phyloP scores from a whole-genome alignment of 352 stramenopile species.

The Phytopythium litorale region DNA sequence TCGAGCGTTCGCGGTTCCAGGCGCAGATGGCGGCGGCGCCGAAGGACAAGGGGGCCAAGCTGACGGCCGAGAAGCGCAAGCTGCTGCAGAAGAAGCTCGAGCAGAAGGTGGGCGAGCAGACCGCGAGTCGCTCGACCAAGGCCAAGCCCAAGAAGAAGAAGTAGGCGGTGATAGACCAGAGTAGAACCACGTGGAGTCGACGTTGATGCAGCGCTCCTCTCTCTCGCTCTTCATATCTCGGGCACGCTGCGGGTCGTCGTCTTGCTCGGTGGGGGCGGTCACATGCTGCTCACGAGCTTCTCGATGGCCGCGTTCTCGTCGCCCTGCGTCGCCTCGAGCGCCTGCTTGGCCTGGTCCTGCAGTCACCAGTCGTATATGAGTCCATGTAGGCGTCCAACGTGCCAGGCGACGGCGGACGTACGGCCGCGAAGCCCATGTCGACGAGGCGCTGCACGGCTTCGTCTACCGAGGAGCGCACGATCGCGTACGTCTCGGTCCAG shows the following conservation, averaged over 20 bases:
- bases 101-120: constrained; percentile 52
- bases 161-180: constrained; percentile 9
- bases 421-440: constrained; percentile 86
- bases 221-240: neutral
- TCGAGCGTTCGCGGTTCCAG: constrained; percentile 54
- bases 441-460: constrained; percentile 65
- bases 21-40: constrained; percentile 20
- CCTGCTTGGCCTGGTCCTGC: constrained; percentile 65
- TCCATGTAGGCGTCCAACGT: neutral
- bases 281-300: constrained; percentile 71
- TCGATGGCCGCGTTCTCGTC: constrained; percentile 89
- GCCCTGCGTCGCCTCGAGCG: constrained; percentile 59
- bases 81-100: constrained; percentile 72
- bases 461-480: constrained; percentile 44
- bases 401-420: constrained; percentile 13
- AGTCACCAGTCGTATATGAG: neutral
- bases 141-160: constrained; percentile 54
- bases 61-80: constrained; percentile 55
- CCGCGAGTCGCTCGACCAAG: constrained; percentile 36
- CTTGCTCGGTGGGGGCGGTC: constrained; percentile 5
- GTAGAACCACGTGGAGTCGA: neutral
- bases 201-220: neutral
- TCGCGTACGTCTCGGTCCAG: constrained; percentile 96
- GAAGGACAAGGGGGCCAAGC: constrained; percentile 22
- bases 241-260: neutral